Percentiles rank a stretch among this genome's conserved stretches.
These are phyloP conservation scores for Pichia sp. DNA, from an alignment of 1,139 yeast genomes.

Conservation along the genomic window DNA sequence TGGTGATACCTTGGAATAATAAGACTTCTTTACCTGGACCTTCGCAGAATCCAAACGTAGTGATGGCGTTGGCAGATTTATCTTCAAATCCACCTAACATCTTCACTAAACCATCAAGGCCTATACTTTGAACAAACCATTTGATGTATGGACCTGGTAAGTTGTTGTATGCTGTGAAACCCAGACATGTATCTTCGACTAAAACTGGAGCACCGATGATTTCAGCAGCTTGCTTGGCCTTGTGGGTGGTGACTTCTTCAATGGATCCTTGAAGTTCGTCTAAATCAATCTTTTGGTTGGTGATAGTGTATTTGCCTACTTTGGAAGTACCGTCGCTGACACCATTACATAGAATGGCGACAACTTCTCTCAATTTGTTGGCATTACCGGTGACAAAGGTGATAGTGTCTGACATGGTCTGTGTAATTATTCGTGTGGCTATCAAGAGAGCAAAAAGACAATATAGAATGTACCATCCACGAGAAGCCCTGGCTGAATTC, in stretches of 20 bases:
- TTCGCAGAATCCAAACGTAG: constrained; percentile 89
- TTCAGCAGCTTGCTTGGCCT: constrained; percentile 75
- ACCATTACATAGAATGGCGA: constrained; percentile 55
- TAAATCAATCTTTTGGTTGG: constrained; percentile 68
- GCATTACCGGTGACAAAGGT: constrained; percentile 82
- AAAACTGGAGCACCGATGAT: constrained; percentile 71
- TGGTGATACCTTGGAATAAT: constrained; percentile 82
- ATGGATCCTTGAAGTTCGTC: constrained; percentile 92
- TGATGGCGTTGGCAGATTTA: constrained; percentile 83
- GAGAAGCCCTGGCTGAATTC: too few relatives aligned
- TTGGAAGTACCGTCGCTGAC: constrained; percentile 27
- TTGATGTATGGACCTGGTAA: constrained; percentile 92
- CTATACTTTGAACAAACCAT: constrained; percentile 80
- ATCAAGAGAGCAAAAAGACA: too few relatives aligned
- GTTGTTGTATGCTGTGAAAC: constrained; percentile 71
- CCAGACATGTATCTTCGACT: constrained; percentile 94
- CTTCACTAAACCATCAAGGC: constrained; percentile 70
- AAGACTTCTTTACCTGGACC: constrained; percentile 73
- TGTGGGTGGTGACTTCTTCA: constrained; percentile 77
- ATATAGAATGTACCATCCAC: too few relatives aligned
- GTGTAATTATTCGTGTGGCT: too few relatives aligned
- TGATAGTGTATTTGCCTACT: constrained; percentile 55
- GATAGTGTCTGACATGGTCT: constrained; percentile 1
- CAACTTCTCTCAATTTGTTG: constrained; percentile 83
- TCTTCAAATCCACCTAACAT: constrained; percentile 80